A percentile compares a stretch with the other conserved stretches of the same genome.
These are phyloP conservation scores for Letharia lupina DNA, from an alignment of 495 filamentous ascomycete species.

Conservation along the genomic window DNA sequence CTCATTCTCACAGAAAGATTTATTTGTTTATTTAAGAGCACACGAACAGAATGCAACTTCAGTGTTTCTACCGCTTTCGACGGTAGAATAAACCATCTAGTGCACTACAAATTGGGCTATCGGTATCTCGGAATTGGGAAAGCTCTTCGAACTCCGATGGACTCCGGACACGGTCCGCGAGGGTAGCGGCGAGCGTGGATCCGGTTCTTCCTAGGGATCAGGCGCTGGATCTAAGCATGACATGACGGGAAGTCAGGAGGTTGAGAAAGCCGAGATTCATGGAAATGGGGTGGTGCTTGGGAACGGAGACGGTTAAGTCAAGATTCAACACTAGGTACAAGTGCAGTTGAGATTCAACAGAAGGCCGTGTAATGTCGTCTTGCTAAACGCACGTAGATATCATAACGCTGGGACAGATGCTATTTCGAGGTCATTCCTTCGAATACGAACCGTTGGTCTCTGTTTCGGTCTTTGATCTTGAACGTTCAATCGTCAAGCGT, in stretches of 20 bases:
- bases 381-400: not conserved
- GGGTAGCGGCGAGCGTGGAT: too few species aligned
- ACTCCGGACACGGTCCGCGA: too few species aligned
- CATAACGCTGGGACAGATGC: not conserved
- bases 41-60: too few species aligned
- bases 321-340: not conserved
- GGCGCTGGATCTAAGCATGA: too few species aligned
- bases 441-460: not conserved
- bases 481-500: not conserved
- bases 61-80: too few species aligned
- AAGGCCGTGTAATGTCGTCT: not conserved
- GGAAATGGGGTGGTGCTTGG: not conserved
- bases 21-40: too few species aligned
- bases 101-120: too few species aligned
- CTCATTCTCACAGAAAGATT: not conserved
- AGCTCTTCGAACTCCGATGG: too few species aligned
- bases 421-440: not conserved
- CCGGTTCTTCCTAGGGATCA: too few species aligned
- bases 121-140: too few species aligned
- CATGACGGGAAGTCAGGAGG: too few species aligned
- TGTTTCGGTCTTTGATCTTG: not conserved
- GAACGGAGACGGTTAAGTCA: not conserved
- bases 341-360: not conserved
- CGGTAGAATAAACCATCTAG: too few species aligned
- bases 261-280: not conserved